A percentile compares a stretch with the other conserved stretches of the same genome.
Conservation (phyloP, 106 monocot species). For the Iris macrosiphon region DNA sequence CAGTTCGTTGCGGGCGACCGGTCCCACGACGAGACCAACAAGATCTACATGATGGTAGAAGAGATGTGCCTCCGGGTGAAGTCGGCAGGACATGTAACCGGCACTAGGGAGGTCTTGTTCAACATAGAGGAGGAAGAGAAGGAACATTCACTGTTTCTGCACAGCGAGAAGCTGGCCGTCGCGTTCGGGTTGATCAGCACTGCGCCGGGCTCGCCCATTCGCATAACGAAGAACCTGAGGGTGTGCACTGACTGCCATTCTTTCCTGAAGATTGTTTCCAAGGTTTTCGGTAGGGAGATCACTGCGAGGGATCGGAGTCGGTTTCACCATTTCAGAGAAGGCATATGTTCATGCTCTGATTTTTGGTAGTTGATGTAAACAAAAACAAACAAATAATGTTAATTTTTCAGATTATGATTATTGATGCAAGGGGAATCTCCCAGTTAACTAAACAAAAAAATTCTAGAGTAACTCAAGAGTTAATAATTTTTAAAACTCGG, state of each 20-base stretch:
- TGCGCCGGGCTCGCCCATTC: conserved; percentile 19
- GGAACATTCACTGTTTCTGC: conserved; percentile 24
- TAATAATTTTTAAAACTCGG: too few species aligned
- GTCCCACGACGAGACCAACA: conserved; percentile 21
- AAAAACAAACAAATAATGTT: too few species aligned
- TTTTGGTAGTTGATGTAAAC: too few species aligned
- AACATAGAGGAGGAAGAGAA: conserved; percentile 47
- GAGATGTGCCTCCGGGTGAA: conserved; percentile 25
- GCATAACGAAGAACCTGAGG: conserved; percentile 38
- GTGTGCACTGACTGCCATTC: conserved; percentile 42
- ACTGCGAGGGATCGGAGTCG: conserved; percentile 31
- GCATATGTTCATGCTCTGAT: conserved; percentile 25
- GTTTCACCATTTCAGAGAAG: conserved; percentile 28
- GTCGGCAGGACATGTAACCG: conserved; percentile 8
- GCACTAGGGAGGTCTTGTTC: conserved; percentile 23
- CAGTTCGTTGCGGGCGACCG: conserved; percentile 38
- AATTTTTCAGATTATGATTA: too few species aligned
- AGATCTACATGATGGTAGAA: conserved; percentile 30
- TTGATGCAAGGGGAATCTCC: too few species aligned
- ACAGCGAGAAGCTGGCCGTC: conserved; percentile 41
- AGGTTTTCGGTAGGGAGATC: conserved; percentile 22
- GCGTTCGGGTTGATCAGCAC: conserved; percentile 35
- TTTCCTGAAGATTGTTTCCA: conserved; percentile 30
- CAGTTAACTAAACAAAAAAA: too few species aligned
- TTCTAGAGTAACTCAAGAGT: too few species aligned